A percentile compares a stretch with the other conserved stretches of the same genome.
Conservation (phyloP, 208 protist genomes). For the Borovskyia barvae region DNA sequence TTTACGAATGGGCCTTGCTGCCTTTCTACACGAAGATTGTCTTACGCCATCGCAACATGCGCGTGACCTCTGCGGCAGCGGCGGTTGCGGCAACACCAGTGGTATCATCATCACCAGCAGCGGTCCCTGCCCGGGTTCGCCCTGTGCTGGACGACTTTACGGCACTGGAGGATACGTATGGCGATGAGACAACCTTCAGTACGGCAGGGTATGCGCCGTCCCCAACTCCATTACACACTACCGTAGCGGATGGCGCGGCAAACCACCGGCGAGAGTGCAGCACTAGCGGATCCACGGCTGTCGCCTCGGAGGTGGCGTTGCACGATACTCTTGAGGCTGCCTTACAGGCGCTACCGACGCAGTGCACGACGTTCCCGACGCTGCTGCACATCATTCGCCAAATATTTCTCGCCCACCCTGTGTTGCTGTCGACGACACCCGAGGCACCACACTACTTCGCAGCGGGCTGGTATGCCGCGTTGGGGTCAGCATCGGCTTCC, state of each 20-base stretch:
- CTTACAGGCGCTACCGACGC: constrained; percentile 1
- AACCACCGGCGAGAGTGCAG: not conserved
- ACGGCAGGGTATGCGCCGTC: too few relatives aligned
- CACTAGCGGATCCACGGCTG: not conserved
- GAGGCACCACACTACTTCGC: constrained; percentile 5
- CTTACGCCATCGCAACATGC: not conserved
- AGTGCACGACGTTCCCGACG: not conserved
- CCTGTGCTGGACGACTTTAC: too few relatives aligned
- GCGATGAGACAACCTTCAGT: too few relatives aligned
- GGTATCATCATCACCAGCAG: too few relatives aligned
- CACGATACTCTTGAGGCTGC: constrained; percentile 8
- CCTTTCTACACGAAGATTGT: constrained; percentile 20
- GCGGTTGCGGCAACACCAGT: not conserved
- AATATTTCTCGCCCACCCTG: constrained; percentile 4
- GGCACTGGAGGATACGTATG: too few relatives aligned
- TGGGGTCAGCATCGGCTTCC: too few relatives aligned
- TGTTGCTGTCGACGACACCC: constrained; percentile 6
- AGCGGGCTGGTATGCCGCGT: not conserved
- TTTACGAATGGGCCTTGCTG: constrained; percentile 27
- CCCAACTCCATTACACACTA: not conserved
- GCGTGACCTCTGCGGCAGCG: not conserved
- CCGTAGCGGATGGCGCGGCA: not conserved
- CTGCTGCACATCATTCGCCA: constrained; percentile 8
- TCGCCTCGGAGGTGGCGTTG: not conserved
- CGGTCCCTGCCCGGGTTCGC: not conserved